Base-by-base conservation (phyloP, 108 stramenopile species). In the Skeletonema potamos region DNA sequence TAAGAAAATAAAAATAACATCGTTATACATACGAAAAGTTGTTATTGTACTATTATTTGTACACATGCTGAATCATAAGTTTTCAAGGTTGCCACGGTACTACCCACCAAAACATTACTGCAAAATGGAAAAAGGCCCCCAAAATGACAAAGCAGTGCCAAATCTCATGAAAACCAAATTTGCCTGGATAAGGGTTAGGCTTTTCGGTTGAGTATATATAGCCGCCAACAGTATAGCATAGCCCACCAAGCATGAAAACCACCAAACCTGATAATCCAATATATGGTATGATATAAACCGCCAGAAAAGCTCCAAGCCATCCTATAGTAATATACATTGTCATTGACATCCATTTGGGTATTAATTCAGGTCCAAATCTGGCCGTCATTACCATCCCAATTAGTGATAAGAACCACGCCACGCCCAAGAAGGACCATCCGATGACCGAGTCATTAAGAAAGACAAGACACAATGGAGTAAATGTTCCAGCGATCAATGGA, bases 91-190 rank as follows among this genome's bases (percentile, higher is more conserved):
- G 41, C 84, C 84, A 87, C 4, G 82, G 82, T 22, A 92, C 46
- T 6, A 92, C 91, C 64, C 85, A 87, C 46, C 74, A 58, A 70
- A 82, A 92, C 91, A 92, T 92, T 58, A 89, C 69, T 5, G 66
- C 60, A 80, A 82, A 92, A 78, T 92, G 91, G 30, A 77, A 62
- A 2, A 37, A 74, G 4, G 91, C 91, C 2, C 82, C 91, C 27
- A 86, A 29, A 54, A 92, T 74, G 26, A 92, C 91, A 54, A 79
- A 62, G 3, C 88, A 54, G 58, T 92, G 91, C 91, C 91, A 92
- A 29, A 92, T 86, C 71, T 92, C 91, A 67, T 92, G 91, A 66
- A 92, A 92, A 3, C 91, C 91, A 88, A 92, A 88, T 13, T 55
- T 82, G 27, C 88, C 86, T 0, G 91, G 91, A 60, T 76, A 56